These are phyloP conservation scores for Sonneratia caseolaris DNA, from an alignment of 345 rosid genomes.

Conservation along the genomic window DNA sequence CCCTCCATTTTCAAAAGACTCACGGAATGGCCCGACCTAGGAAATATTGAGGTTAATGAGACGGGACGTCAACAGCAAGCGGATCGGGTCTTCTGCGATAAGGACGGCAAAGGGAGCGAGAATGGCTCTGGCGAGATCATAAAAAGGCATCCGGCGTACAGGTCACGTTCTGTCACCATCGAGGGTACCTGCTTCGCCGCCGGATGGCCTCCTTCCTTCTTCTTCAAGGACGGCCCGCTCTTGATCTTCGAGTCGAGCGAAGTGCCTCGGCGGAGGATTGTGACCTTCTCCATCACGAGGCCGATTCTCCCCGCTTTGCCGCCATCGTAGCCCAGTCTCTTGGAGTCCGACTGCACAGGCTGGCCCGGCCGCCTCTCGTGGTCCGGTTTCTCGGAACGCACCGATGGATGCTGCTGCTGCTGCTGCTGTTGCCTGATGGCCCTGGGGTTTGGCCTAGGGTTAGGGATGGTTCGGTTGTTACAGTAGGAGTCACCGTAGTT, in stretches of 20 bases:
- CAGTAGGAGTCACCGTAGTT: slow-evolving; percentile 9
- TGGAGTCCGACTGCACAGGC: slow-evolving; percentile 13
- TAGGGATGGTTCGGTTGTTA: background rate
- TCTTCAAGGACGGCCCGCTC: slow-evolving; percentile 4
- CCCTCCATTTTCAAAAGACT: slow-evolving; percentile 10
- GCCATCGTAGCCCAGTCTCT: slow-evolving; percentile 22
- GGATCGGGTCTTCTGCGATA: slow-evolving; percentile 23
- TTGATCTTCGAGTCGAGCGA: slow-evolving; percentile 32
- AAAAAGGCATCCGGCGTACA: slow-evolving; percentile 48
- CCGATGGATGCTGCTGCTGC: slow-evolving; percentile 7
- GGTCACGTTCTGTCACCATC: no score
- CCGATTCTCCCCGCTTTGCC: slow-evolving; percentile 4
- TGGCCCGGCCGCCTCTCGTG: slow-evolving; percentile 12
- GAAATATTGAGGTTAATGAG: background rate
- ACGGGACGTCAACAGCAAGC: no score
- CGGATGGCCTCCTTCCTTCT: background rate
- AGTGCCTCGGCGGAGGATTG: slow-evolving; percentile 36
- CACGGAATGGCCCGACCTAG: slow-evolving; percentile 6
- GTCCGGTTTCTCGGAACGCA: slow-evolving; percentile 7
- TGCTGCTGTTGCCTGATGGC: no score
- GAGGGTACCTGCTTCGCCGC: slow-evolving; percentile 4
- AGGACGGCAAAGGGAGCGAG: slow-evolving; percentile 43
- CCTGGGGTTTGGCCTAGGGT: background rate
- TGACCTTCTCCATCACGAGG: slow-evolving; percentile 23
- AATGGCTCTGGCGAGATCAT: slow-evolving; percentile 45